These are phyloP conservation scores for Rhodotorula sp. DNA, from an alignment of 1,284 basidiomycete species.

Conservation along the genomic window DNA sequence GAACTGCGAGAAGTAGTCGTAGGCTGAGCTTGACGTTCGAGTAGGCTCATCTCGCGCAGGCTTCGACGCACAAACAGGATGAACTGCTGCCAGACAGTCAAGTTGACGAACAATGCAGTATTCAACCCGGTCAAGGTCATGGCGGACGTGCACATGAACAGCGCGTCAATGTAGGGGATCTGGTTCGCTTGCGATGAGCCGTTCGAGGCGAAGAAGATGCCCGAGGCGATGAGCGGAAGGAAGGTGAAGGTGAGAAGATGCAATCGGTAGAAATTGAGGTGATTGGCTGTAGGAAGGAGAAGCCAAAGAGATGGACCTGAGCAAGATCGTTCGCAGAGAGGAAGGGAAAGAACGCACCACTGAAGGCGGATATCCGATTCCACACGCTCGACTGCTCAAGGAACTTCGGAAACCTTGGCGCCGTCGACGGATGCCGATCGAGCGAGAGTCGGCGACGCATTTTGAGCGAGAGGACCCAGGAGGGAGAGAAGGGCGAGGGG, in stretches of 20 bases:
- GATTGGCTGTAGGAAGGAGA: slow-evolving; percentile 6
- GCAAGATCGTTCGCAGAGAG: background rate
- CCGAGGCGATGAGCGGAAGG: slow-evolving; percentile 47
- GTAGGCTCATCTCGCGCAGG: background rate
- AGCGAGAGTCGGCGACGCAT: slow-evolving; percentile 14
- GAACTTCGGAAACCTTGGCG: slow-evolving; percentile 14
- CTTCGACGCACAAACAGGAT: slow-evolving; percentile 38
- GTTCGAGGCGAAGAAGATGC: slow-evolving; percentile 51
- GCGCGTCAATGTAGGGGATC: slow-evolving; percentile 49
- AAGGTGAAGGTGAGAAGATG: slow-evolving; percentile 50
- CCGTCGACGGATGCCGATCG: slow-evolving; percentile 26
- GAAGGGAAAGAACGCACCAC: slow-evolving; percentile 3
- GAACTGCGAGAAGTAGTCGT: slow-evolving; percentile 5
- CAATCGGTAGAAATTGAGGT: slow-evolving; percentile 45
- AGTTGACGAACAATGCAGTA: slow-evolving; percentile 29
- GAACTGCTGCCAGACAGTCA: slow-evolving; percentile 42
- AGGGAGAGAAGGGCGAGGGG: no score
- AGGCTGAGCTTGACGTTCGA: no score
- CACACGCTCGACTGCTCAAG: slow-evolving; percentile 12
- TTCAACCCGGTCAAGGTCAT: slow-evolving; percentile 40
- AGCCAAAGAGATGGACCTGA: background rate
- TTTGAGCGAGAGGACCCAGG: no score
- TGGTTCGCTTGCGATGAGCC: slow-evolving; percentile 38
- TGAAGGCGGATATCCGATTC: slow-evolving; percentile 16
- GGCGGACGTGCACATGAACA: slow-evolving; percentile 43